Evolutionary conservation across 2,329 filamentous ascomycete genomes (phyloP).

Genomic region (Exophiala phaeomuriformis): DNA sequence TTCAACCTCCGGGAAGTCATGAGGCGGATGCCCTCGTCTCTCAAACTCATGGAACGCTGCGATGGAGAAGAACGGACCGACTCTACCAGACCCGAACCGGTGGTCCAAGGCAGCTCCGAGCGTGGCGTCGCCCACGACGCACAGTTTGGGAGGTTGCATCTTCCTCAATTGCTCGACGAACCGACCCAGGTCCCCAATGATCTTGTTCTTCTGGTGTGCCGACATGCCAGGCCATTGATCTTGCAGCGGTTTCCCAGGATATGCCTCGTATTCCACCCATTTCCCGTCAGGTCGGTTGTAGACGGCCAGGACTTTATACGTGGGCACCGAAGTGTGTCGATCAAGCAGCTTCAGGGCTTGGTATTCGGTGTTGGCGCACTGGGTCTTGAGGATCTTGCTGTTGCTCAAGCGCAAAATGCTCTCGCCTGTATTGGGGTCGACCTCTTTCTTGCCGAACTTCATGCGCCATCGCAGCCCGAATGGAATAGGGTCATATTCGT

Average conservation of each 20-base stretch:
- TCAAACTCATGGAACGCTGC: conserved; percentile 26
- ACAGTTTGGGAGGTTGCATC: conserved; percentile 26
- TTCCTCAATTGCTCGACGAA: conserved; percentile 27
- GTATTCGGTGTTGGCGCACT: conserved; percentile 26
- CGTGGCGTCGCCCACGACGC: conserved; percentile 25
- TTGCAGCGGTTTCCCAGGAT: conserved; percentile 22
- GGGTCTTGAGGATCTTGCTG: conserved; percentile 24
- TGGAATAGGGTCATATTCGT: conserved; percentile 26
- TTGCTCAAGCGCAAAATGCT: conserved; percentile 22
- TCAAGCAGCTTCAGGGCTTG: conserved; percentile 25
- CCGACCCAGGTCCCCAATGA: conserved; percentile 24
- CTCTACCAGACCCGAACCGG: conserved; percentile 20
- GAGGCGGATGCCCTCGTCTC: conserved; percentile 20
- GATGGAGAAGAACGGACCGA: conserved; percentile 26
- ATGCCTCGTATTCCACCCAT: conserved; percentile 25
- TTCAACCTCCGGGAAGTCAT: conserved; percentile 23
- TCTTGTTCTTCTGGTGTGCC: conserved; percentile 24
- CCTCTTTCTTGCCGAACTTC: conserved; percentile 24
- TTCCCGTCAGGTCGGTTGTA: conserved; percentile 27
- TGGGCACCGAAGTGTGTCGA: conserved; percentile 24
- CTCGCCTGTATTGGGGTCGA: conserved; percentile 21
- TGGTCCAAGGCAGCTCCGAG: conserved; percentile 26
- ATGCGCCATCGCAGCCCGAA: conserved; percentile 24
- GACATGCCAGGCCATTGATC: conserved; percentile 19
- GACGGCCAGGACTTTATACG: conserved; percentile 23